Percentiles rank a stretch among this genome's conserved stretches.
Evolutionary conservation across 768 basidiomycete genomes (phyloP).

Genomic region (Neoboletus magnificus): DNA sequence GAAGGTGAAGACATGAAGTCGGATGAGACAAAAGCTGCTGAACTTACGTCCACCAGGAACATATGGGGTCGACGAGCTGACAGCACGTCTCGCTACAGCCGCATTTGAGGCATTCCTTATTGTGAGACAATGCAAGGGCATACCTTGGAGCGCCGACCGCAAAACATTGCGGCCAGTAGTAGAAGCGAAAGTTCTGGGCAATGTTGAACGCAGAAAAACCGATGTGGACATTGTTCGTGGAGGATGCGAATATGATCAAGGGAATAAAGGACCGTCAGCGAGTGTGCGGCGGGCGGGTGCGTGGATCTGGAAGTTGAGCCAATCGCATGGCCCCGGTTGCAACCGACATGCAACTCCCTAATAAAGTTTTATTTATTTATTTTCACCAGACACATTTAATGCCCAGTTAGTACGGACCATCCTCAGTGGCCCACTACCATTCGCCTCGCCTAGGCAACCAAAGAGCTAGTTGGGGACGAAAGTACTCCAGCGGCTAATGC

Average conservation of each 20-base stretch:
- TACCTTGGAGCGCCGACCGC: conserved; percentile 43
- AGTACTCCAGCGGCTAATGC: not conserved
- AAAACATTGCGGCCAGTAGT: conserved; percentile 38
- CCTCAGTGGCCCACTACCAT: too few relatives aligned
- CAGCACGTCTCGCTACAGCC: conserved; percentile 40
- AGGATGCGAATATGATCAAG: not conserved
- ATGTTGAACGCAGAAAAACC: conserved; percentile 46
- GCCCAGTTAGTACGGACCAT: too few relatives aligned
- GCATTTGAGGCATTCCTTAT: not conserved
- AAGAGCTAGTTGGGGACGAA: not conserved
- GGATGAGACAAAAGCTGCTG: not conserved
- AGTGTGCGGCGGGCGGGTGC: not conserved
- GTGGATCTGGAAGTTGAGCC: conserved; percentile 2
- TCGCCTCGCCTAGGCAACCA: too few relatives aligned
- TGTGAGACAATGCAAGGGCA: not conserved
- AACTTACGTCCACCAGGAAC: conserved; percentile 72
- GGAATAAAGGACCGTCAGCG: not conserved
- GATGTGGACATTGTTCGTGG: conserved; percentile 44
- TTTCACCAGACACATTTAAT: not conserved
- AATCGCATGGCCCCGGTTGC: conserved; percentile 17
- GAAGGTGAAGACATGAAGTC: not conserved
- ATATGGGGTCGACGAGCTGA: conserved; percentile 39
- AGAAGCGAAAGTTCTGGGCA: conserved; percentile 41
- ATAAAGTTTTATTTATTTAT: not conserved
- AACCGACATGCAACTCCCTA: not conserved